Base-by-base conservation (phyloP, 306 rosid species). In the Ammopiptanthus mongolicus region DNA sequence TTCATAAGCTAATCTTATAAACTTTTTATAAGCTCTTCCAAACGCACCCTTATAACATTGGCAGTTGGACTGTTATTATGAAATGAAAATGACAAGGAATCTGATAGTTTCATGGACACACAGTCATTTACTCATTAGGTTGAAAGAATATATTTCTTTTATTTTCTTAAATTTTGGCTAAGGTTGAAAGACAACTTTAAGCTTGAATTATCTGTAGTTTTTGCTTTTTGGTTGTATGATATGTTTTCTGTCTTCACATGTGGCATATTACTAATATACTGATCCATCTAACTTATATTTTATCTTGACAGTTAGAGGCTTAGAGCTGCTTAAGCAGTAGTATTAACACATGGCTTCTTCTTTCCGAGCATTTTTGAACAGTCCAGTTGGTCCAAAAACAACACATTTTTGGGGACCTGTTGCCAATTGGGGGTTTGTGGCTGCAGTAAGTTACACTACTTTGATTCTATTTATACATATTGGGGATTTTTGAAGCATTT, bases 361-460 rank as follows among this genome's bases (percentile, higher is more conserved):
- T 0, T 91, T 91, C 81, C 84, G 89, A 81, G 84, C 95, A 69
- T 87, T 91, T 76, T 78, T 17, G 85, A 91, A 89, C 80, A 91
- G 97, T 75, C 95, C 92, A 0, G 84, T 89, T 65, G 97, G 97
- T 84, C 94, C 92, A 0, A 91, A 86, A 81, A 91, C 97, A 19
- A 74, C 94, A 77, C 95, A 91, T 65, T 91, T 91, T 73, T 91
- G 94, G 97, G 97, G 92, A 25, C 97, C 95, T 47, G 65, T 87
- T 75, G 95, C 94, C 15, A 91, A 91, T 39, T 89, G 90, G 88
- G 95, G 97, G 0, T 80, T 91, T 7, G 97, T 88, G 33, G 89
- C 84, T 15, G 97, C 97, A 6, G 97, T 91, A 87, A 10, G 93
- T 37, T 51, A 58, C 74, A 33, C 69, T 68, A 0, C 71, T 55